These are phyloP conservation scores for Diaporthe velutina DNA, from an alignment of 2,329 filamentous ascomycete species.

Conservation along the genomic window DNA sequence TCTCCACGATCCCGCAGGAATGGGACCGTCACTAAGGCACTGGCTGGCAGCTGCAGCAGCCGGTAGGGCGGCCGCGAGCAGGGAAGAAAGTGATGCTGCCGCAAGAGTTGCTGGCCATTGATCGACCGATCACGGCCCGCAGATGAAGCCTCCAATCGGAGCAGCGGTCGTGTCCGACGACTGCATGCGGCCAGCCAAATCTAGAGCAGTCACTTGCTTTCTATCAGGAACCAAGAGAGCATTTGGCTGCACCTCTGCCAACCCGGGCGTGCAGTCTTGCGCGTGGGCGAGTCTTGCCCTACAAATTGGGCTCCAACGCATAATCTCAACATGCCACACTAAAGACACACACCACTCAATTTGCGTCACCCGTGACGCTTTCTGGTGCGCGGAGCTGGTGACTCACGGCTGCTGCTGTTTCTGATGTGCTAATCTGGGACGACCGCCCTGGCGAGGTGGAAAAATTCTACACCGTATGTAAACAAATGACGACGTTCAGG, in stretches of 20 bases:
- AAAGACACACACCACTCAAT: constrained; percentile 11
- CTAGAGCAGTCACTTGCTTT: constrained; percentile 10
- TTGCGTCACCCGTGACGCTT: constrained; percentile 28
- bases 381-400: constrained; percentile 10
- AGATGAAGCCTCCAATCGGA: constrained; percentile 30
- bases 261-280: not conserved
- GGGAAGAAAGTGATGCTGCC: constrained; percentile 28
- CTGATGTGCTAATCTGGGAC: not conserved
- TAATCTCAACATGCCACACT: constrained; percentile 27
- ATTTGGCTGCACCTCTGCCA: constrained; percentile 1
- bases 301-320: constrained; percentile 34
- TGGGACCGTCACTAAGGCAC: constrained; percentile 13
- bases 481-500: constrained; percentile 24
- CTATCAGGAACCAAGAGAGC: not conserved
- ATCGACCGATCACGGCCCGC: not conserved
- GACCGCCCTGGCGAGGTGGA: not conserved
- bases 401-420: constrained; percentile 12
- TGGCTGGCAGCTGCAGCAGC: constrained; percentile 20
- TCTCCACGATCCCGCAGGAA: constrained; percentile 34
- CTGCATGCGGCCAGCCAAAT: constrained; percentile 14
- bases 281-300: constrained; percentile 20
- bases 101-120: constrained; percentile 5
- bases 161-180: not conserved
- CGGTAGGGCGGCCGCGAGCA: constrained; percentile 4
- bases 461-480: not conserved